A percentile compares a stretch with the other conserved stretches of the same genome.
Evolutionary conservation across 768 basidiomycete species (phyloP).

Genomic region (Pleurotus tuoliensis): DNA sequence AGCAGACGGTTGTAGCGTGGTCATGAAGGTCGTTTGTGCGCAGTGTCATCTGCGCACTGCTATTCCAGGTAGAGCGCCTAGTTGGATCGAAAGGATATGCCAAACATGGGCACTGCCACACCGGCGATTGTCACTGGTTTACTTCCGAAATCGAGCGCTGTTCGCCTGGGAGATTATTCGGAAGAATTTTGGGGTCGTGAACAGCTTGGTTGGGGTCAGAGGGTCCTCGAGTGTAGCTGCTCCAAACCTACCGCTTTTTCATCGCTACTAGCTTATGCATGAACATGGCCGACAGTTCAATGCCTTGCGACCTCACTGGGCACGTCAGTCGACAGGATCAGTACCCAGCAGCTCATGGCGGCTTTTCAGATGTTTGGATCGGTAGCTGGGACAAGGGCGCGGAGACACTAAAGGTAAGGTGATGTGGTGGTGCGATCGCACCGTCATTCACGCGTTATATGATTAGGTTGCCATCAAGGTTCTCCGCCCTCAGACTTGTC

Average conservation of each 20-base stretch:
- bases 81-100: neutral
- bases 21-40: neutral
- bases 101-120: slow-evolving; percentile 5
- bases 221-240: no score
- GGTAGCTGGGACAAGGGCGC: slow-evolving; percentile 3
- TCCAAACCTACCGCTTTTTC: no score
- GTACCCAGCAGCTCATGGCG: slow-evolving; percentile 5
- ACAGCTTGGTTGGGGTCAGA: no score
- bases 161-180: no score
- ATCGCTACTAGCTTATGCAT: neutral
- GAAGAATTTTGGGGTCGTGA: no score
- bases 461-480: slow-evolving; percentile 10
- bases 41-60: neutral
- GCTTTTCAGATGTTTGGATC: slow-evolving; percentile 8
- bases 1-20: neutral
- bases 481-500: slow-evolving; percentile 3
- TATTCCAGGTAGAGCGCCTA: neutral
- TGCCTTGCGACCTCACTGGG: slow-evolving; percentile 7
- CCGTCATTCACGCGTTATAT: neutral
- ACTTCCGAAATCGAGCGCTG: no score
- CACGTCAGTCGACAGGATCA: neutral
- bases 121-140: no score
- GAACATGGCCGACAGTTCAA: neutral
- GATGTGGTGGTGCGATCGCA: no score
- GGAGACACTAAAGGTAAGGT: neutral